Base-by-base conservation (phyloP, 2,329 filamentous ascomycete genomes). In the Seiridium cupressi region DNA sequence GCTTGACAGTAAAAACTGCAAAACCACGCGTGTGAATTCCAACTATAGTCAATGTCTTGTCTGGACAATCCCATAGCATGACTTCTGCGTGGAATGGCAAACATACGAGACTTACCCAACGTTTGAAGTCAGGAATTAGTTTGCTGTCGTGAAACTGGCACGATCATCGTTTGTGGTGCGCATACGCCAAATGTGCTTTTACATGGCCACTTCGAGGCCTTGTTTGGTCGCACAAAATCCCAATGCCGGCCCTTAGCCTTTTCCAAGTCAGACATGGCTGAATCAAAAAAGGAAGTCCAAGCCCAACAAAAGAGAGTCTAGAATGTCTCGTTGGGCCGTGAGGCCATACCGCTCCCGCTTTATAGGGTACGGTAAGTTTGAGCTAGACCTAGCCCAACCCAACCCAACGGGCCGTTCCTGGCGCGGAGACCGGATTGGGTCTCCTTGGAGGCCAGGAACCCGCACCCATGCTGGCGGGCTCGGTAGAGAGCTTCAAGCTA, bases 401-500 rank as follows among this genome's bases (percentile, higher is more conserved):
- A 53, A 40, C 49, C 49, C 49, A 53, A 53, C 49, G 49, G 49
- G 49, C 49, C 49, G 49, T 53, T 53, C 49, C 49, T 53, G 49
- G 49, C 46, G n/a, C 35, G 31, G 32, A 13, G 49, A 18, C 32
- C 32, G 32, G 35, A 40, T 13, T 35, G 10, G 26, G 32, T 13
- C 38, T 42, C 38, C 13, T 42, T 42, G 38, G 38, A 42, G 38
- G 38, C 38, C 13, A 42, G 38, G 38, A 42, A 42, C 38, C 38
- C 38, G 38, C 38, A 42, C 38, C 13, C 13, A 7, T 8, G 7
- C 7, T 42, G 38, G 38, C 38, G 13, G 13, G 13, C 13, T 13
- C 7, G 38, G 2, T 42, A 42, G 7, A 42, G 38, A 42, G 13
- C 38, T 42, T 13, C 13, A 42, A 42, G 38, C 38, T 42, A 42